A percentile compares a stretch with the other conserved stretches of the same genome.
Conservation (phyloP, 1,139 yeast genomes). For the Hemisphaericaspora xylofermentans region DNA sequence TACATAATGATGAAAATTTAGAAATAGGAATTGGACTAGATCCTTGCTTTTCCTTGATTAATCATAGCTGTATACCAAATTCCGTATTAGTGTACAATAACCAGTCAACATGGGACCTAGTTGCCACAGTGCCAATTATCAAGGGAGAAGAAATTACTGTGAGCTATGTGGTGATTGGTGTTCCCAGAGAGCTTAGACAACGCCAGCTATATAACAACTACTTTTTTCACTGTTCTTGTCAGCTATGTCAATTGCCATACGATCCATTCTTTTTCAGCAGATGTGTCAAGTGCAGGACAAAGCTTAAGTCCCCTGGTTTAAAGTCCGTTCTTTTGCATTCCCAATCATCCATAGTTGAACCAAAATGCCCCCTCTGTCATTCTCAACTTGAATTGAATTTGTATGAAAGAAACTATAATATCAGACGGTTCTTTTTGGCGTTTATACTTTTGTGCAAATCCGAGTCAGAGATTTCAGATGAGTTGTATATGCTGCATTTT, state of each 20-base stretch:
- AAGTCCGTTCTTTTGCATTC: slow-evolving; percentile 4
- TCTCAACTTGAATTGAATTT: not conserved
- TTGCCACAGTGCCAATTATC: slow-evolving; percentile 20
- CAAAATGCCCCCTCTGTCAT: not conserved
- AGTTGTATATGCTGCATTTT: slow-evolving; percentile 6
- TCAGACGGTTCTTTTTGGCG: slow-evolving; percentile 7
- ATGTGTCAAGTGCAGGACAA: slow-evolving; percentile 19
- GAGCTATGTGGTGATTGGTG: slow-evolving; percentile 25
- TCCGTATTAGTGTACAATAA: slow-evolving; percentile 21
- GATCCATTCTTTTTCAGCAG: slow-evolving; percentile 23
- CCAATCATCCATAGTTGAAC: not conserved
- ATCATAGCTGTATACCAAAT: slow-evolving; percentile 34
- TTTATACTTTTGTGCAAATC: slow-evolving; percentile 4
- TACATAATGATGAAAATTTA: slow-evolving; percentile 14
- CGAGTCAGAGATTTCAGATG: slow-evolving; percentile 7
- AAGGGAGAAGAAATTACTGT: slow-evolving; percentile 27
- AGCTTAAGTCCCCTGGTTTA: slow-evolving; percentile 12
- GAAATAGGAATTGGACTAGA: slow-evolving; percentile 35
- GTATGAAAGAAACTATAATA: not conserved
- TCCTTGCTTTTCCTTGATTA: slow-evolving; percentile 31
- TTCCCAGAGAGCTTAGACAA: slow-evolving; percentile 25
- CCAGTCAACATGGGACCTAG: slow-evolving; percentile 9
- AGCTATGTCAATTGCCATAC: slow-evolving; percentile 19
- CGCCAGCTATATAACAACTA: slow-evolving; percentile 21
- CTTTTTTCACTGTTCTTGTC: slow-evolving; percentile 35